Evolutionary conservation across 2,329 filamentous ascomycete genomes (phyloP), one percentile per base, ranked within the genome.

Genomic region (Aspergillus pseudonomiae): DNA sequence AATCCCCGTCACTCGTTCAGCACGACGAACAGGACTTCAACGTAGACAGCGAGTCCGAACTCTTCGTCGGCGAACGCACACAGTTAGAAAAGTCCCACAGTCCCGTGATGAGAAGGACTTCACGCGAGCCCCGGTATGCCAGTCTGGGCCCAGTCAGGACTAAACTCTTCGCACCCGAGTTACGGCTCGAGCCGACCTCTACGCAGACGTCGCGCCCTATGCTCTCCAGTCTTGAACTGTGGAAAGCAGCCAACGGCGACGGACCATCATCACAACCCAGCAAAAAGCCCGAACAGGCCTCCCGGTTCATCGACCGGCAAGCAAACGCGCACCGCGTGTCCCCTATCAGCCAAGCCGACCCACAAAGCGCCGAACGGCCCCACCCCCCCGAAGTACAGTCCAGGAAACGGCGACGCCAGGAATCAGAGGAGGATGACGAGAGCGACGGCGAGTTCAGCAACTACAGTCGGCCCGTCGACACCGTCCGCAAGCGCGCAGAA

Each of bases 381-480:
- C 69, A 56, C 45, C 53, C 43, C 21, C 21, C 21, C 2, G 21
- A 24, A 24, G 21, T 24, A 24, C 28, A 34, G 28, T 64, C 58
- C 39, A 60, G 68, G 54, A 73, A 72, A 41, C 65, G 71, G 26
- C 28, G 62, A 24, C 64, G 63, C 3, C 56, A 63, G 2, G 59
- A 62, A 10, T 57, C 65, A 9, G 64, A 70, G 16, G 70, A 69
- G 11, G 63, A 66, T n/a, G 71, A 72, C n/a, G 71, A 72, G 11
- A 77, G 78, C 54, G 80, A 82, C 10, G 79, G 81, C 52, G 82
- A 76, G 1, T 85, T 84, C 62, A 78, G 83, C 45, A 72, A 71
- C 3, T 75, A 79, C 57, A 70, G 70, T 7, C 79, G 80, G 14
- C 70, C 72, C 9, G 66, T 70, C 3, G 72, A 74, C n/a, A 64